These are phyloP conservation scores for Candida glaebosa DNA, from an alignment of 805 yeast genomes.

Conservation along the genomic window DNA sequence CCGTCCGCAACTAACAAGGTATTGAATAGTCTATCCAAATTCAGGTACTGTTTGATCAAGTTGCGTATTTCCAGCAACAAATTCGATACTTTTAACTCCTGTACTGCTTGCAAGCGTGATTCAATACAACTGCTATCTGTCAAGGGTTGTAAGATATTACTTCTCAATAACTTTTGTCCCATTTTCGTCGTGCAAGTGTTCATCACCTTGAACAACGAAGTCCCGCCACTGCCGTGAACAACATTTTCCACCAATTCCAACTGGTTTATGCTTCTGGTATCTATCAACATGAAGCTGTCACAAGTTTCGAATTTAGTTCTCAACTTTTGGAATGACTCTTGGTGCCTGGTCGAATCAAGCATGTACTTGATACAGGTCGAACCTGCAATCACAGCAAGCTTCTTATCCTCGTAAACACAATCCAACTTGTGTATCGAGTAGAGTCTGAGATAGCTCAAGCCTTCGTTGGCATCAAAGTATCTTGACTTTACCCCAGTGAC, in stretches of 20 bases:
- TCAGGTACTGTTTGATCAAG: constrained; percentile 8
- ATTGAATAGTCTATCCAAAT: constrained; percentile 26
- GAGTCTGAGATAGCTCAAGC: constrained; percentile 4
- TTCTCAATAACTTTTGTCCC: constrained; percentile 42
- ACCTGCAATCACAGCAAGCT: constrained; percentile 7
- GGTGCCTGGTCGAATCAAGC: background rate
- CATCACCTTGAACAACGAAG: constrained; percentile 31
- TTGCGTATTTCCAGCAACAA: constrained; percentile 6
- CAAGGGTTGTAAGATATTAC: constrained; percentile 46
- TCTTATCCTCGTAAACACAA: constrained; percentile 6
- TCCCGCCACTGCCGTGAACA: constrained; percentile 17
- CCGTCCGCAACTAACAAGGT: constrained; percentile 6
- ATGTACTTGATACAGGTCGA: constrained; percentile 8
- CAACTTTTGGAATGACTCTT: constrained; percentile 13
- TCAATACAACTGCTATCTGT: constrained; percentile 33
- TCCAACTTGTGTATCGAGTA: constrained; percentile 1
- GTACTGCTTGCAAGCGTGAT: constrained; percentile 33
- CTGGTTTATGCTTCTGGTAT: constrained; percentile 30
- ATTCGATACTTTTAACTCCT: constrained; percentile 24
- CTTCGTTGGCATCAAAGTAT: constrained; percentile 5
- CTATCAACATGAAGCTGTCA: constrained; percentile 43
- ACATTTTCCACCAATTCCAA: constrained; percentile 38
- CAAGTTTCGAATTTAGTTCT: constrained; percentile 35
- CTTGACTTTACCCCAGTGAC: constrained; percentile 1
- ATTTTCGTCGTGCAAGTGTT: constrained; percentile 42